Base-by-base conservation (phyloP, 1,284 basidiomycete species). In the Malassezia caprae region DNA sequence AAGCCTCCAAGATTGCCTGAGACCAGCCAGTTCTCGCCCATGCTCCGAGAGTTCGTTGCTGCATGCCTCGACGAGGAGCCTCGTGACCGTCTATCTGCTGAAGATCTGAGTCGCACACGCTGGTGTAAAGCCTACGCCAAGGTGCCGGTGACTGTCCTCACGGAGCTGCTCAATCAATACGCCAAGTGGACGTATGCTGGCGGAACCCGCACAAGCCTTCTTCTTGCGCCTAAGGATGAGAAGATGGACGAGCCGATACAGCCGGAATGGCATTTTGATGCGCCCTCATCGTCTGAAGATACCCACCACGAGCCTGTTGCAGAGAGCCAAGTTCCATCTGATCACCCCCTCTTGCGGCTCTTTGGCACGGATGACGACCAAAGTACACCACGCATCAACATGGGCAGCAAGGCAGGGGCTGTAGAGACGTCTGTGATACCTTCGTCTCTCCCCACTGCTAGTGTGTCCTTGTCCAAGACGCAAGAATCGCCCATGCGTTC, bases 11-110 rank as follows among this genome's bases (percentile, higher is more conserved):
- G 84, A 21, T 76, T 98, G 24, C 77, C 78, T 0, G 82, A 80
- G 4, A 21, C 27, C 4, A 87, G 88, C 48, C 84, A 68, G 3
- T 81, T 87, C 58, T 84, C 83, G 47, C 86, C 84, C 63, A 84
- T 87, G 51, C 84, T 96, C 81, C 81, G 86, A 27, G 91, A 96
- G 55, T 96, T 98, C 68, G 82, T 96, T 63, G 79, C 84, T 2
- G 79, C 81, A 30, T 94, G 89, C 73, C 78, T 99, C 57, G 85
- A 84, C 69, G 89, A 94, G 68, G 83, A 83, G 45, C 87, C 94
- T 0, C 77, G 73, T 10, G 73, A 96, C 84, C 84, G 94, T 39
- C 79, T 87, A 19, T 80, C 84, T 8, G 90, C 91, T 6, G 94
- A 96, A 49, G 93, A 98, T 65, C 80, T 99, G 3, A 74, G 79